Evolutionary conservation across 768 basidiomycete genomes (phyloP).

Genomic region (Stropharia rugosoannulata): DNA sequence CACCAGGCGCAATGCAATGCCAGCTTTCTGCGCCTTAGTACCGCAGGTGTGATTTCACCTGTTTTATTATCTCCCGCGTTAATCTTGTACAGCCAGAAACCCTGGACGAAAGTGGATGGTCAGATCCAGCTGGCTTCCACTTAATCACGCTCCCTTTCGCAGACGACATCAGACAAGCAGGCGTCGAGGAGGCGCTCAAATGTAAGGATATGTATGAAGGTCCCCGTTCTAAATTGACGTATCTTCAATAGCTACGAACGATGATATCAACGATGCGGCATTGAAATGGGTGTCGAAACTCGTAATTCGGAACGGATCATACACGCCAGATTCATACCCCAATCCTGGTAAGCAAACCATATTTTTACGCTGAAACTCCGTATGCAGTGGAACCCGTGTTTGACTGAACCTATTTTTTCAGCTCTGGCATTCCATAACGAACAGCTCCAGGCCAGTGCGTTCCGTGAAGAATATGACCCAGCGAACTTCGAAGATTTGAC

Average conservation of each 20-base stretch:
- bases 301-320: slow-evolving; percentile 72
- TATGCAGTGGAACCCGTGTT: neutral
- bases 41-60: slow-evolving; percentile 62
- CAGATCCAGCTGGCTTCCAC: slow-evolving; percentile 89
- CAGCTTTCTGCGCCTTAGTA: slow-evolving; percentile 79
- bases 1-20: slow-evolving; percentile 68
- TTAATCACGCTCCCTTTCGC: slow-evolving; percentile 91
- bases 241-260: slow-evolving; percentile 49
- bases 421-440: slow-evolving; percentile 88
- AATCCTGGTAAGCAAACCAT: slow-evolving; percentile 72
- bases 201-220: slow-evolving; percentile 37
- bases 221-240: slow-evolving; percentile 49
- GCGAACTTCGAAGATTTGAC: slow-evolving; percentile 82
- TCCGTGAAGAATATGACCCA: slow-evolving; percentile 84
- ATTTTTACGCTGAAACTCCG: neutral
- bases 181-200: slow-evolving; percentile 61
- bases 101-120: slow-evolving; percentile 67
- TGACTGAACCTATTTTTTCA: slow-evolving; percentile 25
- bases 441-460: slow-evolving; percentile 89
- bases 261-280: slow-evolving; percentile 66
- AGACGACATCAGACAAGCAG: slow-evolving; percentile 87
- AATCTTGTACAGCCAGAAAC: slow-evolving; percentile 58
- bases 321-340: slow-evolving; percentile 86
- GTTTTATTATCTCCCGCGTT: neutral
- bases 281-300: slow-evolving; percentile 77